Base-by-base conservation (phyloP, 2,329 filamentous ascomycete species). In the Mycosphaerella sp. region DNA sequence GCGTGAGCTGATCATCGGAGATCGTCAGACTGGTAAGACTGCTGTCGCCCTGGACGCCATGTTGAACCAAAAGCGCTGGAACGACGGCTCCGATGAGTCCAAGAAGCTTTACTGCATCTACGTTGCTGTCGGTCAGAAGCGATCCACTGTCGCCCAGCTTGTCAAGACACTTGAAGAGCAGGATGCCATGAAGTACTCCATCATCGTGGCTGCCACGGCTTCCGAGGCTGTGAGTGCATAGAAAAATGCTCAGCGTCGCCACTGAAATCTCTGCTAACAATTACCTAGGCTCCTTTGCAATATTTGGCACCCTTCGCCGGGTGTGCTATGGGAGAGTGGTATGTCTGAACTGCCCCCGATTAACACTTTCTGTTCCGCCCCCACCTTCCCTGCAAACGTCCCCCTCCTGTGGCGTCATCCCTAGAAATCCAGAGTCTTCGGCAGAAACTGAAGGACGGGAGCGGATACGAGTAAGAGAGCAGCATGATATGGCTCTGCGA, bases 41-140 rank as follows among this genome's bases (percentile, higher is more conserved):
- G 93, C 93, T 69, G 91, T 98, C 72, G 91, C 86, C 69, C 88
- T 98, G 59, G 93, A 98, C 74, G 84, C 91, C 74, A 97, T 98
- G 66, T 85, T 98, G 59, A 98, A 98, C 86, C 93, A 98, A 82
- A 94, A 93, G 84, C 83, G 91, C 71, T 97, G 91, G 91, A 98
- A 98, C 84, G 79, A 75, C 72, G 68, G 75, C 71, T 79, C 71
- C 74, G 90, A 96, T 72, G 93, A 98, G 84, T 77, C 74, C 72
- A 91, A 96, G 86, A 98, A 98, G 85, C 89, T 98, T 54, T 98
- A 95, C 87, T 97, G 91, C 74, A 80, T 98, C 77, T 98, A 98
- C 84, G 93, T 97, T 68, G 93, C 93, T 70, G 85, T 98, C 67
- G 93, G 93, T 70, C 93, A 98, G 84, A 98, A 98, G 85, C 89